A percentile compares a stretch with the other conserved stretches of the same genome.
Conservation (phyloP, 306 rosid genomes). For the Sechiopsis laciniata region DNA sequence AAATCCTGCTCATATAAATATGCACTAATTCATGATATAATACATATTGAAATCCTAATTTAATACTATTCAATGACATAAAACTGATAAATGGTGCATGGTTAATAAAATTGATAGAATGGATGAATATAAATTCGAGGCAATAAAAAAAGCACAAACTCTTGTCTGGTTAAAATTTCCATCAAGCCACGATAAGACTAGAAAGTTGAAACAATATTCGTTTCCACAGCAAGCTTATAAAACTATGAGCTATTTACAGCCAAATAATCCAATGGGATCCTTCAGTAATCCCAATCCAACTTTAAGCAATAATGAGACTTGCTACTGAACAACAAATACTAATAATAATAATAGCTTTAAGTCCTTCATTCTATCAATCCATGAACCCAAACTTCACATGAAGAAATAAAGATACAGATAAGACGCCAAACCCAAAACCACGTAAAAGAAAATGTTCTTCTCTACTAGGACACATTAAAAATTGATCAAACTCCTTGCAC, state of each 20-base stretch:
- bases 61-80: not conserved
- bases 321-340: not conserved
- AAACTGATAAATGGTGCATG: not conserved
- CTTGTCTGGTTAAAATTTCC: not conserved
- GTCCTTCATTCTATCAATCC: not conserved
- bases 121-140: not conserved
- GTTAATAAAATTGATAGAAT: not conserved
- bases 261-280: not conserved
- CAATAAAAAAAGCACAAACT: not conserved
- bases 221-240: slow-evolving; percentile 1
- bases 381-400: not conserved
- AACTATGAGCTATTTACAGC: not conserved
- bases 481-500: not conserved
- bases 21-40: not conserved
- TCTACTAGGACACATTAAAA: not conserved
- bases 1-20: slow-evolving; percentile 44
- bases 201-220: too few species aligned
- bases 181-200: not conserved
- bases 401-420: not conserved
- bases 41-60: not conserved
- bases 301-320: not conserved
- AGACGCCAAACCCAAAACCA: not conserved
- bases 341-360: not conserved
- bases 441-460: not conserved
- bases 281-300: not conserved